Percentiles rank a stretch among this genome's conserved stretches.
Conservation (phyloP, 2,329 filamentous ascomycete species). For the Davidsoniella australis region DNA sequence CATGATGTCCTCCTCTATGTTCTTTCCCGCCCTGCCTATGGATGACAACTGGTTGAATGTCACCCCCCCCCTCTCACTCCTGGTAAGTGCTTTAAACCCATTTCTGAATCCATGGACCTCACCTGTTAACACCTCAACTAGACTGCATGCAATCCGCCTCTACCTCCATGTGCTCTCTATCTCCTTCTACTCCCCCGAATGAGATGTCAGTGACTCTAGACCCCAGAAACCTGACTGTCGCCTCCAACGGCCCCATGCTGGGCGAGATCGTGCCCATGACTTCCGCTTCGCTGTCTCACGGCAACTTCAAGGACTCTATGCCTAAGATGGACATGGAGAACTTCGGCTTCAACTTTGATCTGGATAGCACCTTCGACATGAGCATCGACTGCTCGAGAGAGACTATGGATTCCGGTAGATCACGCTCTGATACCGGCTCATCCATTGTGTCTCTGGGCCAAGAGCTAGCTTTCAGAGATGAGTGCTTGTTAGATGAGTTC, state of each 20-base stretch:
- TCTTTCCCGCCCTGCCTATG: conserved; percentile 46
- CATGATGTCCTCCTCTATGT: conserved; percentile 63
- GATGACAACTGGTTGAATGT: conserved; percentile 63
- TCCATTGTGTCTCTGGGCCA: conserved; percentile 46
- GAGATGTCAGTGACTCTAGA: conserved; percentile 72
- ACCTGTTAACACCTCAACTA: neutral
- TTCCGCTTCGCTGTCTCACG: conserved; percentile 45
- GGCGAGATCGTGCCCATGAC: conserved; percentile 21
- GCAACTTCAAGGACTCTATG: conserved; percentile 37
- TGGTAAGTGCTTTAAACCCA: conserved; percentile 39
- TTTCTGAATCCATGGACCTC: conserved; percentile 7
- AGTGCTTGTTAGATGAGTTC: conserved; percentile 24
- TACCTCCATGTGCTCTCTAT: conserved; percentile 55
- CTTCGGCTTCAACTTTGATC: conserved; percentile 14
- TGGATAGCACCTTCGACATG: conserved; percentile 34
- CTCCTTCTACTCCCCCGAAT: conserved; percentile 59
- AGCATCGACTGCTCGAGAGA: conserved; percentile 21
- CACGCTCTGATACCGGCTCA: conserved; percentile 49
- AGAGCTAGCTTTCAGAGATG: conserved; percentile 52
- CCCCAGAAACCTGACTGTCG: conserved; percentile 71
- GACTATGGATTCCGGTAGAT: conserved; percentile 35
- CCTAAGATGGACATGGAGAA: conserved; percentile 26
- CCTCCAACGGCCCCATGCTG: conserved; percentile 25
- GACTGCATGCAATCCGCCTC: conserved; percentile 13
- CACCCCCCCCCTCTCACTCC: conserved; percentile 81